phyloP scores from a whole-genome alignment of 768 basidiomycete species.

The Mycena floridula region DNA sequence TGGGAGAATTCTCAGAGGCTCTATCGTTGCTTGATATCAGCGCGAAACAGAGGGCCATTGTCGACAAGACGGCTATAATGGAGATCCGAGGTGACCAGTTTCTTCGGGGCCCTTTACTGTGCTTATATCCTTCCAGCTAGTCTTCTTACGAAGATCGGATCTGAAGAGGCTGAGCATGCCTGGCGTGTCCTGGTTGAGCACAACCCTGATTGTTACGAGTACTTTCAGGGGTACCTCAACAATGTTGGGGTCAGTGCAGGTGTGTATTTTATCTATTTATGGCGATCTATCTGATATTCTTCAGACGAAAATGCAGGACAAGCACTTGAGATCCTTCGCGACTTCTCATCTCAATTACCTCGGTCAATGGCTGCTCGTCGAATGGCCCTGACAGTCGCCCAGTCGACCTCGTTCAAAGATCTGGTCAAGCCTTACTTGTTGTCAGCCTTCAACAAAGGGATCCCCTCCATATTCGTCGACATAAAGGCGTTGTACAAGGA shows the following conservation, averaged over 20 bases:
- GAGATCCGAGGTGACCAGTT: slow-evolving; percentile 53
- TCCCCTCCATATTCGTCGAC: slow-evolving; percentile 92
- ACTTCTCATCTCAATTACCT: slow-evolving; percentile 59
- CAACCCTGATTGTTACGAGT: slow-evolving; percentile 78
- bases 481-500: slow-evolving; percentile 79
- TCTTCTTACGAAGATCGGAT: slow-evolving; percentile 59
- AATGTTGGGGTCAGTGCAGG: slow-evolving; percentile 64
- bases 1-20: slow-evolving; percentile 56
- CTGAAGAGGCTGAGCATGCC: slow-evolving; percentile 69
- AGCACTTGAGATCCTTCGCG: slow-evolving; percentile 51
- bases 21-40: slow-evolving; percentile 57
- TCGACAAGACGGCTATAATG: slow-evolving; percentile 65
- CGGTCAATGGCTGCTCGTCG: slow-evolving; percentile 67
- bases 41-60: slow-evolving; percentile 57
- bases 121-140: slow-evolving; percentile 47
- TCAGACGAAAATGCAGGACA: slow-evolving; percentile 43
- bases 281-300: neutral
- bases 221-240: slow-evolving; percentile 69
- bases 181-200: slow-evolving; percentile 79
- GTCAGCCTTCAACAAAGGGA: slow-evolving; percentile 69
- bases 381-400: slow-evolving; percentile 62
- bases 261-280: slow-evolving; percentile 26
- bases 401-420: slow-evolving; percentile 62
- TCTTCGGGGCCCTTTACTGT: neutral
- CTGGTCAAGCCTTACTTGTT: slow-evolving; percentile 64